A percentile compares a stretch with the other conserved stretches of the same genome.
phyloP scores from a whole-genome alignment of 768 basidiomycete species.

The Amanita thiersii region DNA sequence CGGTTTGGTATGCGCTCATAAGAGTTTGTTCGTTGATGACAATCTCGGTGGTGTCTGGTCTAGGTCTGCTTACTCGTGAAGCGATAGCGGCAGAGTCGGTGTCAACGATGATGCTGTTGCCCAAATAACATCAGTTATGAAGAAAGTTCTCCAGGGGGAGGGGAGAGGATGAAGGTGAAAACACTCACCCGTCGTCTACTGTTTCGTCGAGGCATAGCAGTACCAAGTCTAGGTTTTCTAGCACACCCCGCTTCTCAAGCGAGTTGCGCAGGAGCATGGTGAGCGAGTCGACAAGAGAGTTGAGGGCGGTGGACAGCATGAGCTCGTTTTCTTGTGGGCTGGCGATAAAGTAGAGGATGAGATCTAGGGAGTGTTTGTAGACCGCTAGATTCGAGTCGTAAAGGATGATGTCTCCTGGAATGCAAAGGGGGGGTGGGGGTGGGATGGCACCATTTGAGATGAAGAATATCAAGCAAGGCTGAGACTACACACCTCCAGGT shows the following conservation, averaged over 20 bases:
- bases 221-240: conserved; percentile 92
- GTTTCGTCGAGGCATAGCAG: conserved; percentile 93
- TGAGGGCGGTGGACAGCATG: conserved; percentile 84
- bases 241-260: conserved; percentile 88
- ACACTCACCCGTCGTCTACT: conserved; percentile 89
- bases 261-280: conserved; percentile 82
- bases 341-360: conserved; percentile 91
- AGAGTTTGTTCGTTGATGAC: conserved; percentile 98
- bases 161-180: neutral
- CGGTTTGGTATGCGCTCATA: conserved; percentile 86
- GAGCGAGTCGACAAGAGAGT: conserved; percentile 80
- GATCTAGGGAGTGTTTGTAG: conserved; percentile 91
- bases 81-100: conserved; percentile 96
- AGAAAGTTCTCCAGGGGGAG: neutral
- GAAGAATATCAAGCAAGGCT: neutral
- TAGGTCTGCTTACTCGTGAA: conserved; percentile 85
- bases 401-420: conserved; percentile 83
- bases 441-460: neutral
- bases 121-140: neutral
- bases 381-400: conserved; percentile 88
- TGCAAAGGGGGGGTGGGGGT: neutral
- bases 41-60: conserved; percentile 91
- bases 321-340: conserved; percentile 89
- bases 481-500: conserved; percentile 59
- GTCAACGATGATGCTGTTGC: conserved; percentile 83